Evolutionary conservation across 768 basidiomycete species (phyloP).

Genomic region (Crepidotus variabilis): DNA sequence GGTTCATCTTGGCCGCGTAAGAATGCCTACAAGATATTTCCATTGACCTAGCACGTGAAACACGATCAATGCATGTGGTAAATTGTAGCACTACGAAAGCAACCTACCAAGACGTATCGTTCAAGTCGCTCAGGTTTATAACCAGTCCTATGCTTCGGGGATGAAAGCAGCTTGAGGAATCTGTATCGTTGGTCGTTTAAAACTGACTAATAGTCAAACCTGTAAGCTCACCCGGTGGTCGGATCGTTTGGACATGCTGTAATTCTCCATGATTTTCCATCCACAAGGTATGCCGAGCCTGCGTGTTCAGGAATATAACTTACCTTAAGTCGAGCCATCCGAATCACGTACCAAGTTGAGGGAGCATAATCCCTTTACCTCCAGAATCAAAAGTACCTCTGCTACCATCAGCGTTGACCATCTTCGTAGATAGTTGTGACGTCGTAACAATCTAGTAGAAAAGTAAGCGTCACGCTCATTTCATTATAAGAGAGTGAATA

Average conservation of each 20-base stretch:
- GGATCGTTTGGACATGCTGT: slow-evolving; percentile 30
- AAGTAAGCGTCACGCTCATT: neutral
- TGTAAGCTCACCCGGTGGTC: slow-evolving; percentile 29
- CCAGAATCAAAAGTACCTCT: slow-evolving; percentile 65
- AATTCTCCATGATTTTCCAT: slow-evolving; percentile 32
- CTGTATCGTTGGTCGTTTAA: slow-evolving; percentile 9
- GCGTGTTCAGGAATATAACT: neutral
- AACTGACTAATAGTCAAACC: neutral
- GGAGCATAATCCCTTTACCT: slow-evolving; percentile 59
- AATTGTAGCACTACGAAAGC: neutral
- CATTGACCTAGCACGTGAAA: slow-evolving; percentile 1
- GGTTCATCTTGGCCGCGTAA: too few relatives aligned
- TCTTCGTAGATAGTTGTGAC: slow-evolving; percentile 67
- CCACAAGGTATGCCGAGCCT: slow-evolving; percentile 37
- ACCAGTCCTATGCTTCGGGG: slow-evolving; percentile 23
- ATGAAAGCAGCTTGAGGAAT: slow-evolving; percentile 27
- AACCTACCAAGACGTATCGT: slow-evolving; percentile 15
- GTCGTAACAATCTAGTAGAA: slow-evolving; percentile 43
- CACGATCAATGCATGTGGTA: neutral
- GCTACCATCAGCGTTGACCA: slow-evolving; percentile 60
- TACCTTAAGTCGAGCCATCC: too few relatives aligned
- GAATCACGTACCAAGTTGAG: slow-evolving; percentile 50
- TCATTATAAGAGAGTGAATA: slow-evolving; percentile 8
- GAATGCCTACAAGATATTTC: neutral
- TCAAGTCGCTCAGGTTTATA: slow-evolving; percentile 6